Percentiles rank a stretch among this genome's conserved stretches.
These are phyloP conservation scores for Phylloporus rhodoxanthus DNA, from an alignment of 768 basidiomycete species.

Conservation along the genomic window DNA sequence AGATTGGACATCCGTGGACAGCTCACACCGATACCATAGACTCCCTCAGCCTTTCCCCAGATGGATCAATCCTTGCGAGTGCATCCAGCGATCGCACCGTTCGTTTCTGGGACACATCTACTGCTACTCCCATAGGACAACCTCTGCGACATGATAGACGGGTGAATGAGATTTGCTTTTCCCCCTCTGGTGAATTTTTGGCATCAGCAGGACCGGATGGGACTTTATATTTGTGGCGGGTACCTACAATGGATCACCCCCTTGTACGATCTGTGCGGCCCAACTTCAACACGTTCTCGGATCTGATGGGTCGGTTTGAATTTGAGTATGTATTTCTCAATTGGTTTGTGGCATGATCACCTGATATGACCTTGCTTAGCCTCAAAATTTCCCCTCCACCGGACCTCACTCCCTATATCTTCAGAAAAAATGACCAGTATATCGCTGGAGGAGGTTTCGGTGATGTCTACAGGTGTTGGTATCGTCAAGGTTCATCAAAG, in stretches of 20 bases:
- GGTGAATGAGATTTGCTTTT: not conserved
- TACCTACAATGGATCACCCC: not conserved
- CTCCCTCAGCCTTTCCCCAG: not conserved
- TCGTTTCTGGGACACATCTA: constrained; percentile 1
- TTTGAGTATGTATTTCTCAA: not conserved
- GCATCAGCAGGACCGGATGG: not conserved
- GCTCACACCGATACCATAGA: constrained; percentile 4
- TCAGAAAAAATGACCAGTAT: not conserved
- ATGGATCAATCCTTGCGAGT: constrained; percentile 3
- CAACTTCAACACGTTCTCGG: not conserved
- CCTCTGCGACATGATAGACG: not conserved
- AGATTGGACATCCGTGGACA: constrained; percentile 6
- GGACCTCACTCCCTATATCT: constrained; percentile 9
- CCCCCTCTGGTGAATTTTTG: constrained; percentile 5
- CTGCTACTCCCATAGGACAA: not conserved
- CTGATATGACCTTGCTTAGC: not conserved
- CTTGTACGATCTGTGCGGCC: not conserved
- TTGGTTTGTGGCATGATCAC: not conserved
- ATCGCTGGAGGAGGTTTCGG: constrained; percentile 10
- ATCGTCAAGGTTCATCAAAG: not conserved
- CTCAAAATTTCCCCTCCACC: not conserved
- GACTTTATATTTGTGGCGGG: constrained; percentile 3
- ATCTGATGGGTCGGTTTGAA: too few relatives aligned
- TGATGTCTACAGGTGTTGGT: constrained; percentile 12
- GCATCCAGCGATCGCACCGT: constrained; percentile 1